These are phyloP conservation scores for Allium cepa DNA, from an alignment of 106 monocot genomes.

Conservation along the genomic window DNA sequence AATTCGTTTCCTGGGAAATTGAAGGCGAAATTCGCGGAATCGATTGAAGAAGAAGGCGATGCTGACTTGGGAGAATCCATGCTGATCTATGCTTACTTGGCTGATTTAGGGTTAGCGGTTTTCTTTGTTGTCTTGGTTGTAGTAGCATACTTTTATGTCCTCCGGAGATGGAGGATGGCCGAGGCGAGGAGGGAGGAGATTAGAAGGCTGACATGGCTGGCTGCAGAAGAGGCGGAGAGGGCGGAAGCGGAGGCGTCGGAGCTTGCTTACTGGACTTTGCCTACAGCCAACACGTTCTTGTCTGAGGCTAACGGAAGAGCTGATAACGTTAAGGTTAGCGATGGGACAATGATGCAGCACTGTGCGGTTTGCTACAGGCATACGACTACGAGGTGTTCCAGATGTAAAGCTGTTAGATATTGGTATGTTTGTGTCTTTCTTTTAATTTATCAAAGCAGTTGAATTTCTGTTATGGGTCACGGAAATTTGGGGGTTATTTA, in stretches of 20 bases:
- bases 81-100: too few species aligned
- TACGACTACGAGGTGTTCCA: constrained; percentile 23
- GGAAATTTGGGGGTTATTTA: too few species aligned
- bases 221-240: constrained; percentile 8
- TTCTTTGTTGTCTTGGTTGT: too few species aligned
- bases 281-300: not conserved
- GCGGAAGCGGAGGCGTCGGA: constrained; percentile 11
- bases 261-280: not conserved
- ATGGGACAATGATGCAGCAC: not conserved
- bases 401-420: constrained; percentile 33
- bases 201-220: not conserved
- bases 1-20: too few species aligned
- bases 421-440: constrained; percentile 9
- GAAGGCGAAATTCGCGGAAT: too few species aligned
- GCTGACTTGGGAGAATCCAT: too few species aligned
- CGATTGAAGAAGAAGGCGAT: too few species aligned
- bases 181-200: constrained; percentile 21
- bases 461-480: too few species aligned
- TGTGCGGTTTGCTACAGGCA: constrained; percentile 24
- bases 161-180: constrained; percentile 19
- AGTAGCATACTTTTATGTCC: not conserved
- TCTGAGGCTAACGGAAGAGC: not conserved
- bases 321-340: not conserved
- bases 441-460: not conserved
- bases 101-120: too few species aligned